Evolutionary conservation across 2,329 filamentous ascomycete genomes (phyloP).

Genomic region (Thyridium curvatum): DNA sequence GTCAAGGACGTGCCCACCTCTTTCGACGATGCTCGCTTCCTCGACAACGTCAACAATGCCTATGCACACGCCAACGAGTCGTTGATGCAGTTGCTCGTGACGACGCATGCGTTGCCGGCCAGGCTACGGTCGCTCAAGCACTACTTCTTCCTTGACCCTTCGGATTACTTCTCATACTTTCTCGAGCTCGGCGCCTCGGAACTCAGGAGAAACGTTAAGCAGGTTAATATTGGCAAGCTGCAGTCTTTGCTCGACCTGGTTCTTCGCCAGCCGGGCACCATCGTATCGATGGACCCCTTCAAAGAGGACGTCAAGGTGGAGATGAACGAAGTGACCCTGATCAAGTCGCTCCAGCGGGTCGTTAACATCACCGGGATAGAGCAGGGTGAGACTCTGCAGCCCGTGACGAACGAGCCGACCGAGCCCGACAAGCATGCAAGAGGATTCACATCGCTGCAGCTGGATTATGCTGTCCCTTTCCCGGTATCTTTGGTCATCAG

Average conservation of each 20-base stretch:
- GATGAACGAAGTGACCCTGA: slow-evolving; percentile 92
- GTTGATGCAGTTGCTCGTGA: slow-evolving; percentile 82
- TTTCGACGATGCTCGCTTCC: slow-evolving; percentile 85
- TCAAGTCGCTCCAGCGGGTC: slow-evolving; percentile 90
- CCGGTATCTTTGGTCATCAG: slow-evolving; percentile 93
- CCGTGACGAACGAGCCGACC: slow-evolving; percentile 56
- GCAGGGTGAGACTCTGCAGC: slow-evolving; percentile 75
- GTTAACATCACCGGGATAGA: slow-evolving; percentile 96
- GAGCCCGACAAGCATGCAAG: slow-evolving; percentile 82
- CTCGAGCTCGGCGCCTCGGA: slow-evolving; percentile 87
- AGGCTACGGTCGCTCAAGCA: slow-evolving; percentile 89
- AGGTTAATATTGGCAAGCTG: slow-evolving; percentile 86
- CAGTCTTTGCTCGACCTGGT: slow-evolving; percentile 95
- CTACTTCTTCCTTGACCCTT: slow-evolving; percentile 97
- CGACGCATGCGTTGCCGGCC: slow-evolving; percentile 83
- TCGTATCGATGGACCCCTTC: slow-evolving; percentile 90
- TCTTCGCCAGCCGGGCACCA: slow-evolving; percentile 89
- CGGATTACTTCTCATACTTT: slow-evolving; percentile 98
- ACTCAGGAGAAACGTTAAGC: slow-evolving; percentile 85
- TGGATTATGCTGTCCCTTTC: slow-evolving; percentile 93
- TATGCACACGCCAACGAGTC: slow-evolving; percentile 96
- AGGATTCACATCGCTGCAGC: slow-evolving; percentile 86
- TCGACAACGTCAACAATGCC: slow-evolving; percentile 92
- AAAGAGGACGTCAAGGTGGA: slow-evolving; percentile 97
- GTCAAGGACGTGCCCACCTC: slow-evolving; percentile 83